These are phyloP conservation scores for Pachyrhizus erosus DNA, from an alignment of 306 rosid species.

Conservation along the genomic window DNA sequence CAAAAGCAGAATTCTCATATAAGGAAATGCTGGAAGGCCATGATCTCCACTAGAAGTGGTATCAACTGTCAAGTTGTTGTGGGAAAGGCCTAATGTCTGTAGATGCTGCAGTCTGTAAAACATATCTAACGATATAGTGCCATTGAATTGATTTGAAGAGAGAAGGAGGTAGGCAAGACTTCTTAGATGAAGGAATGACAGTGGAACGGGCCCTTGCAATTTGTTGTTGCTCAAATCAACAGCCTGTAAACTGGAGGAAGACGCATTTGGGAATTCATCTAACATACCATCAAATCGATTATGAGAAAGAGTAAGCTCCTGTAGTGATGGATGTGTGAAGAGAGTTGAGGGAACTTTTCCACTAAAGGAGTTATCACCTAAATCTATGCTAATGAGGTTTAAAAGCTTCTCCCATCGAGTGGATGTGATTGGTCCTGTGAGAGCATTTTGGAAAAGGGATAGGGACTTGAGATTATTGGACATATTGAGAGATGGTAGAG, in stretches of 20 bases:
- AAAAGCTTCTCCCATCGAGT: not conserved
- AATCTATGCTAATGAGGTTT: not conserved
- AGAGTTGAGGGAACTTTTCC: constrained; percentile 4
- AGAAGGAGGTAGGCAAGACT: constrained; percentile 13
- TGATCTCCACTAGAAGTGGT: accelerated
- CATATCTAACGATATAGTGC: not conserved
- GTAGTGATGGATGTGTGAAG: constrained; percentile 28
- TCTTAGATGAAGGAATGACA: constrained; percentile 19
- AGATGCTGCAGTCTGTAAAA: constrained; percentile 19
- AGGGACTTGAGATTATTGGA: constrained; percentile 5
- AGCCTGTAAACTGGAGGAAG: not conserved
- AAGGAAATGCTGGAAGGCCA: not conserved
- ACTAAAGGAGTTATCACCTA: not conserved
- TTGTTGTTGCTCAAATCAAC: constrained; percentile 52
- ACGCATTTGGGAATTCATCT: not conserved
- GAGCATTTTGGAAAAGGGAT: not conserved
- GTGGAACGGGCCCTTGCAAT: constrained; percentile 49
- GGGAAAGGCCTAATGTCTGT: constrained; percentile 52
- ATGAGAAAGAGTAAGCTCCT: not conserved
- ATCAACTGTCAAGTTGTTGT: constrained; percentile 41
- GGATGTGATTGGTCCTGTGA: constrained; percentile 7
- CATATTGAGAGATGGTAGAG: constrained; percentile 34
- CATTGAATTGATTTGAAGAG: constrained; percentile 53
- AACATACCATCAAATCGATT: not conserved
- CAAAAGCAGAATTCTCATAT: not conserved